phyloP scores from a whole-genome alignment of 148 eudicot species.

The Agrostemma githago region DNA sequence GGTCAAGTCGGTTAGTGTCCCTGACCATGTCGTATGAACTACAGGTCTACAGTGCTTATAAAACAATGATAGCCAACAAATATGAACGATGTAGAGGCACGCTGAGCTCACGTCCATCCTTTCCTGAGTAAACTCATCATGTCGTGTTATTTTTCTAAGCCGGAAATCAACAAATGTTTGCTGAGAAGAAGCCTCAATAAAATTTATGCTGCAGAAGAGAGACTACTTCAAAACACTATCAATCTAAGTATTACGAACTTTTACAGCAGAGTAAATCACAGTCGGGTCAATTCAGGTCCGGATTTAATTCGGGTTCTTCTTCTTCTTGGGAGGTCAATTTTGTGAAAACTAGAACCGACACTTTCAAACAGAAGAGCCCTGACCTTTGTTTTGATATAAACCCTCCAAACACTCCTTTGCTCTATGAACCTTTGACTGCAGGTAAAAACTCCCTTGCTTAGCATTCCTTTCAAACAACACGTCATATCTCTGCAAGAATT shows the following conservation, averaged over 20 bases:
- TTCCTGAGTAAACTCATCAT: neutral
- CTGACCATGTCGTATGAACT: no score
- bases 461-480: slow-evolving; percentile 73
- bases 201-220: neutral
- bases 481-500: slow-evolving; percentile 58
- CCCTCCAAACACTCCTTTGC: slow-evolving; percentile 76
- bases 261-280: neutral
- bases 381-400: slow-evolving; percentile 45
- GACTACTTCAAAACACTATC: neutral
- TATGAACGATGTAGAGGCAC: neutral
- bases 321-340: neutral
- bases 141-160: neutral
- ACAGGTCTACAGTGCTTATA: neutral
- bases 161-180: neutral
- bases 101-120: neutral
- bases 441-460: slow-evolving; percentile 75
- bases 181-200: neutral
- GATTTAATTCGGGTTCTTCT: neutral
- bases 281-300: neutral
- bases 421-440: slow-evolving; percentile 81
- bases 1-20: no score
- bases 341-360: neutral
- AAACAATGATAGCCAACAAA: neutral
- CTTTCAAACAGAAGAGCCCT: neutral
- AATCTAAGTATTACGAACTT: neutral